Evolutionary conservation across 2,329 filamentous ascomycete genomes (phyloP).

Genomic region (Xylaria sp.): DNA sequence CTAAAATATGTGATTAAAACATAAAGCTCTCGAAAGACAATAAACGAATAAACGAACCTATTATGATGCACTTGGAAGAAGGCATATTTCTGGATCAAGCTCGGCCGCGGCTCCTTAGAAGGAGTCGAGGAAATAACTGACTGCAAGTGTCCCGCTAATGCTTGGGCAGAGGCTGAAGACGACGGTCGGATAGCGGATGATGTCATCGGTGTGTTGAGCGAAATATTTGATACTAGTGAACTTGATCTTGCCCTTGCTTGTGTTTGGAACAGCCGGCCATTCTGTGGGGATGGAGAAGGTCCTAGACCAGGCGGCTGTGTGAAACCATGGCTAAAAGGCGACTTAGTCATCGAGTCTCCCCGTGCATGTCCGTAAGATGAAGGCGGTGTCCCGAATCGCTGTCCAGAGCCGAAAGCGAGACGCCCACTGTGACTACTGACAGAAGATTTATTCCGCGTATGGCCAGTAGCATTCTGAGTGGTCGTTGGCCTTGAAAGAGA

Average conservation of each 20-base stretch:
- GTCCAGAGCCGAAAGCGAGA: conserved; percentile 46
- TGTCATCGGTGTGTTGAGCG: conserved; percentile 50
- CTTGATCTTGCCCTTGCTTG: conserved; percentile 49
- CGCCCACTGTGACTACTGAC: conserved; percentile 43
- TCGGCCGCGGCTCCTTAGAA: conserved; percentile 44
- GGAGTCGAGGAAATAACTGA: conserved; percentile 37
- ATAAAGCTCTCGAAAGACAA: conserved; percentile 34
- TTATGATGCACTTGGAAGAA: conserved; percentile 71
- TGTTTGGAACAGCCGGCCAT: conserved; percentile 49
- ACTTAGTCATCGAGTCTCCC: conserved; percentile 46
- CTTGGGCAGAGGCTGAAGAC: conserved; percentile 50
- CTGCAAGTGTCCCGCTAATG: conserved; percentile 42
- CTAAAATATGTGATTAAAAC: conserved; percentile 49
- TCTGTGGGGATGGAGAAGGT: conserved; percentile 49
- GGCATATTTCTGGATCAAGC: conserved; percentile 63
- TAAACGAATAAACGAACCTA: conserved; percentile 54
- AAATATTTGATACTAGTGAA: conserved; percentile 48
- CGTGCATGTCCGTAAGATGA: conserved; percentile 49
- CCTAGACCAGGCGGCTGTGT: conserved; percentile 49
- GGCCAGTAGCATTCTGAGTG: conserved; percentile 38
- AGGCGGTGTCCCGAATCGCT: conserved; percentile 48
- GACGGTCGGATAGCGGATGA: conserved; percentile 51
- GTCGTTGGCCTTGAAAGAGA: conserved; percentile 39
- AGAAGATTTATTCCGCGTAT: conserved; percentile 46
- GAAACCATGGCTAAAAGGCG: conserved; percentile 51